These are phyloP conservation scores for Fagopyrum homotropicum DNA, from an alignment of 148 eudicot genomes.

Conservation along the genomic window DNA sequence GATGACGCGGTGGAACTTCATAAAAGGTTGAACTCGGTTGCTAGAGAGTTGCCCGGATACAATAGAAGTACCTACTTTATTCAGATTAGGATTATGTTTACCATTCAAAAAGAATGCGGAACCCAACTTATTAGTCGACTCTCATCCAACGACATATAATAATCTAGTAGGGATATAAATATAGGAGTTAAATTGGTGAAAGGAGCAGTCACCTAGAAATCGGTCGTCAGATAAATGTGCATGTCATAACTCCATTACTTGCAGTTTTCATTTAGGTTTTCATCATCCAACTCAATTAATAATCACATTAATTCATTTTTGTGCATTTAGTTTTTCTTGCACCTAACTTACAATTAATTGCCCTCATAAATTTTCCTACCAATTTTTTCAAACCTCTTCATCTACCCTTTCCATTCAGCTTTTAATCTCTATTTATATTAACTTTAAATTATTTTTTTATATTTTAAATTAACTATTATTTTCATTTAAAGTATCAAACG, in stretches of 20 bases:
- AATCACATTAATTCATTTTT: conserved; percentile 7
- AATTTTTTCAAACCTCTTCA: conserved; percentile 4
- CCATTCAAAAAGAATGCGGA: too few species aligned
- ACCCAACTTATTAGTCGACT: too few species aligned
- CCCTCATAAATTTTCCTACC: conserved; percentile 3
- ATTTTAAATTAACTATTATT: not conserved
- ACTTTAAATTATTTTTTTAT: not conserved
- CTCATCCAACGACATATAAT: too few species aligned
- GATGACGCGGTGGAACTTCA: too few species aligned
- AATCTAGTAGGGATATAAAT: too few species aligned
- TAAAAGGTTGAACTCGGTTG: too few species aligned
- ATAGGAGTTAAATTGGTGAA: conserved; percentile 1
- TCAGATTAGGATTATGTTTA: too few species aligned
- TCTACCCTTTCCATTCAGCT: not conserved
- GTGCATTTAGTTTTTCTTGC: conserved; percentile 5
- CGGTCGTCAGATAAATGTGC: conserved; percentile 13
- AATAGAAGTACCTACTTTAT: too few species aligned
- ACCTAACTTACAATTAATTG: conserved; percentile 9
- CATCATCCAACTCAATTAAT: not conserved
- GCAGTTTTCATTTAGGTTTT: not conserved
- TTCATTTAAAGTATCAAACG: not conserved
- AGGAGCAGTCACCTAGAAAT: conserved; percentile 8
- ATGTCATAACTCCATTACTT: conserved; percentile 12
- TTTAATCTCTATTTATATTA: not conserved
- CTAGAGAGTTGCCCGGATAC: too few species aligned